Evolutionary conservation across 2,329 filamentous ascomycete genomes (phyloP).

Genomic region (Cordyceps fumosorosea): DNA sequence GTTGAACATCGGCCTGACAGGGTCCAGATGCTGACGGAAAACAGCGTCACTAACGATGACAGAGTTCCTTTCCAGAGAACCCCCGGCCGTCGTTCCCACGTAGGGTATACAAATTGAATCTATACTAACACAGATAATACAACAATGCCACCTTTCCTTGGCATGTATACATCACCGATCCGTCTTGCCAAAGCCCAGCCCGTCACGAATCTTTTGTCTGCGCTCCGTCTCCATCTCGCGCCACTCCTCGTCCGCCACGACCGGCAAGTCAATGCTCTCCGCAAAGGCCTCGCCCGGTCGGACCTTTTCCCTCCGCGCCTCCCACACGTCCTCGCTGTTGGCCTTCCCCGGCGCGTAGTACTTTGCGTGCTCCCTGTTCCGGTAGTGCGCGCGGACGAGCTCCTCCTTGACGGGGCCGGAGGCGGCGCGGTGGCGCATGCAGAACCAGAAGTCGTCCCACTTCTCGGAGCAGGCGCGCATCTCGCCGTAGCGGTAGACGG

Average conservation of each 20-base stretch:
- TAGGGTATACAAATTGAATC: no score
- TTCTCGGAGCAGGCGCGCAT: conserved; percentile 73
- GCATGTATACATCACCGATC: neutral
- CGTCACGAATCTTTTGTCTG: conserved; percentile 29
- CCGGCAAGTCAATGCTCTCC: conserved; percentile 31
- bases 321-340: conserved; percentile 90
- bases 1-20: no score
- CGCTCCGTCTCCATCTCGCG: conserved; percentile 27
- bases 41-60: no score
- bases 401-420: conserved; percentile 52
- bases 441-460: conserved; percentile 96
- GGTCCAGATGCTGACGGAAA: no score
- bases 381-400: conserved; percentile 61
- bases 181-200: conserved; percentile 23
- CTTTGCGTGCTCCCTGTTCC: conserved; percentile 56
- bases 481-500: conserved; percentile 79
- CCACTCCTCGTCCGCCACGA: conserved; percentile 38
- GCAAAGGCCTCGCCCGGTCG: conserved; percentile 40
- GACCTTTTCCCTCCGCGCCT: conserved; percentile 59
- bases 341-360: conserved; percentile 57
- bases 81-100: no score
- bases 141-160: neutral
- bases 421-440: conserved; percentile 75
- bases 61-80: no score
- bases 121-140: neutral